Evolutionary conservation across 331 rosid species (phyloP), one percentile per base, ranked within the genome.

Genomic region (Malus hybrid): DNA sequence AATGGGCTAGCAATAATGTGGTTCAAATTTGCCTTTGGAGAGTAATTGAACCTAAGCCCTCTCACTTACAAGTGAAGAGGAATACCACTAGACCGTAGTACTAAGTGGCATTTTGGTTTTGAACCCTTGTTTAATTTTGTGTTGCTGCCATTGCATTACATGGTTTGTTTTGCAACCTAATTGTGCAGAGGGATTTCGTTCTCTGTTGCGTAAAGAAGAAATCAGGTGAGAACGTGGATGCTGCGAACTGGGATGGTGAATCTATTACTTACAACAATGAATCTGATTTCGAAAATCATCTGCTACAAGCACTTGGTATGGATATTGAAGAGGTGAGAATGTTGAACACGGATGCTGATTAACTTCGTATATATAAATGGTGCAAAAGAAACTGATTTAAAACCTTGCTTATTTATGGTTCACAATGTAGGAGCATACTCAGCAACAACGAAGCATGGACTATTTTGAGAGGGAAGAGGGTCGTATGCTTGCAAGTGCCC

Each of bases 181-280:
- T 70, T 75, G 64, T 76, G 68, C 72, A 84, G 96, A 73, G 62
- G 63, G 67, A 71, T 36, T 84, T 82, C 33, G 90, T 88, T 50
- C 6, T 89, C 32, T 79, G 87, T 75, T 86, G 81, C 48, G 44
- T 88, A 74, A 79, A 46, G 60, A 74, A 24, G 70, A 83, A 71
- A 32, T 0, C 74, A 14, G 84, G 83, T 61, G 69, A 52, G 79
- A 62, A 3, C 70, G 30, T 34, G 56, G 52, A 71, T 15, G 44
- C 29, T 34, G 24, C 53, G 34, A 36, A 28, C 16, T 28, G 9
- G 19, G 64, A 64, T 79, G 79, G 78, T 53, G 87, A 80, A 75
- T 65, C 82, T 10, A 78, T 78, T 61, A 65, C 56, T 5, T 15
- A 58, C 75, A 5, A 20, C 75, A 6, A 18, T 3, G 29, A 28